These are phyloP conservation scores for Schizochytrium sp. DNA, from an alignment of 108 stramenopile genomes.

Conservation along the genomic window DNA sequence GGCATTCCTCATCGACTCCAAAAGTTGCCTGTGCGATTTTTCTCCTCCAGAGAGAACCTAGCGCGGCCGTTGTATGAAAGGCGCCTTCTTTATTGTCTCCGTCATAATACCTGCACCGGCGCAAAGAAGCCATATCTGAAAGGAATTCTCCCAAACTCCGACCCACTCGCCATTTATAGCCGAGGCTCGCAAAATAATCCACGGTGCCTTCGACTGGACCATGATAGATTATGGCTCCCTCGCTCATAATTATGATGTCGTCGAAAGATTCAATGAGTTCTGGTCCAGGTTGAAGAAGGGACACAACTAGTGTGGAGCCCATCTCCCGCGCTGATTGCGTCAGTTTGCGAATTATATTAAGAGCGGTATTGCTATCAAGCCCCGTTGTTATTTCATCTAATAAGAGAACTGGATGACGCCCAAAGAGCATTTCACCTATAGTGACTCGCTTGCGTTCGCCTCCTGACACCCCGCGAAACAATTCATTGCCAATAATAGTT, in stretches of 20 bases:
- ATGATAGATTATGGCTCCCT: slow-evolving; percentile 84
- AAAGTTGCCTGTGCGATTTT: background rate
- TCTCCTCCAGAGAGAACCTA: background rate
- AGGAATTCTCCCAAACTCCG: slow-evolving; percentile 84
- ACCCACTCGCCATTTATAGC: slow-evolving; percentile 79
- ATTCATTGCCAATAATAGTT: slow-evolving; percentile 76
- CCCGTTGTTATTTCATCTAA: slow-evolving; percentile 83
- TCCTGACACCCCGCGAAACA: slow-evolving; percentile 84
- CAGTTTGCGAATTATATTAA: slow-evolving; percentile 81
- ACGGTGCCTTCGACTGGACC: slow-evolving; percentile 81
- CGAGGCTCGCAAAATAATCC: slow-evolving; percentile 77
- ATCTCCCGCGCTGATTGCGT: slow-evolving; percentile 66
- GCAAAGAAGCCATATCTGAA: slow-evolving; percentile 63
- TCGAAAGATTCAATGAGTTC: slow-evolving; percentile 92
- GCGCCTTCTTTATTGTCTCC: background rate
- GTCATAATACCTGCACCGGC: background rate
- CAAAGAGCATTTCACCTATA: slow-evolving; percentile 82
- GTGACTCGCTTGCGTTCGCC: slow-evolving; percentile 88
- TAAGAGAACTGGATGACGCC: slow-evolving; percentile 68
- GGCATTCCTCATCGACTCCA: background rate
- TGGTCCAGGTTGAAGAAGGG: slow-evolving; percentile 88
- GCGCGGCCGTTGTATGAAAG: background rate
- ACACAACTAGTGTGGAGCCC: slow-evolving; percentile 73
- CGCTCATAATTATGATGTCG: slow-evolving; percentile 84
- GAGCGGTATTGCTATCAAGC: slow-evolving; percentile 83